Evolutionary conservation across 345 rosid genomes (phyloP), one percentile per base, ranked within the genome.

Genomic region (Reutealis trisperma): DNA sequence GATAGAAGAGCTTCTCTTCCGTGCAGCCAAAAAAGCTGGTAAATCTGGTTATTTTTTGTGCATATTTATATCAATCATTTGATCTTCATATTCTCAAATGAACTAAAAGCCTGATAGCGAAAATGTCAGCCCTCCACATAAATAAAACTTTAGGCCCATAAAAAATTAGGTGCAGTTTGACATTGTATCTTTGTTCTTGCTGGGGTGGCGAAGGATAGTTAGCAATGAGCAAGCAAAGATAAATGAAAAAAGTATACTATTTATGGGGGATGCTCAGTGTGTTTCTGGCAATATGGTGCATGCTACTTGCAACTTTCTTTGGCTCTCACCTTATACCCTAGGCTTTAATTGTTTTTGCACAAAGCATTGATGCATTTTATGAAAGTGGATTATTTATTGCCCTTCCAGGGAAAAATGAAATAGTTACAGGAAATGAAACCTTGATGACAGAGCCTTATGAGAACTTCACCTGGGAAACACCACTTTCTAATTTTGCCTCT

Each of bases 1-100:
- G 52, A 90, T 95, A 83, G 96, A 95, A 79, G 99, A 93, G 86
- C 90, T 95, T 87, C 92, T 95, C 47, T 85, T 84, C 67, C 93
- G 97, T 63, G 99, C 98, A 69, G 99, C 99, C 81, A 90, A 92
- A 89, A 95, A 93, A 88, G 99, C 99, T 51, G 99, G 99, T 95
- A 93, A 75, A 70, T 30, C 44, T 73, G 44, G 0, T 30, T 69
- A 7, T 49, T 67, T 69, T 37, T 60, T 72, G 24, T 66, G 62
- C 57, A n/a, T 64, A 34, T 63, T 61, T 67, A 41, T 73, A 7
- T 32, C 61, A 55, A 52, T 59, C 77, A 24, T 63, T 60, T 86
- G 32, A 30, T 34, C 42, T 71, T 30, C 65, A 12, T 25, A 8
- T 61, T 25, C 25, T 42, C 44, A 16, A 11, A 13, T 49, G 24